A percentile compares a stretch with the other conserved stretches of the same genome.
Evolutionary conservation across 2,329 filamentous ascomycete genomes (phyloP).

Genomic region (Cladophialophora exuberans): DNA sequence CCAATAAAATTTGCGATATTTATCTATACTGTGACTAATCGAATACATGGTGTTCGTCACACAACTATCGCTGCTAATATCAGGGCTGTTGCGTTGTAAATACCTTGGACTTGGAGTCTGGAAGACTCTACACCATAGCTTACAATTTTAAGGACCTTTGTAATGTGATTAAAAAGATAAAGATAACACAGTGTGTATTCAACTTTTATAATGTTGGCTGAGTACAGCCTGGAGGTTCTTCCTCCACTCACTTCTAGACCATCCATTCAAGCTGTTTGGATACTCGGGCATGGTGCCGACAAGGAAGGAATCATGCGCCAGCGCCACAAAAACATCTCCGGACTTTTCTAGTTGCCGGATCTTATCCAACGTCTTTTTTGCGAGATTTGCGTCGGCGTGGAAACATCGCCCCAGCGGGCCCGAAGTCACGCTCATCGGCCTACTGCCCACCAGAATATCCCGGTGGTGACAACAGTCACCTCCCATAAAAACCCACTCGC

Average conservation of each 20-base stretch:
- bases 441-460: conserved; percentile 8
- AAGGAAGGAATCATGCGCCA: conserved; percentile 16
- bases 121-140: no score
- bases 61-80: no score
- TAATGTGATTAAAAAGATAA: no score
- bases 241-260: not conserved
- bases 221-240: not conserved
- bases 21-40: no score
- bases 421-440: conserved; percentile 14
- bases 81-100: no score
- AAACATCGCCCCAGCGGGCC: conserved; percentile 28
- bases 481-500: conserved; percentile 53
- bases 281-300: conserved; percentile 12
- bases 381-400: conserved; percentile 28
- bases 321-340: conserved; percentile 8
- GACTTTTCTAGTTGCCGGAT: conserved; percentile 26
- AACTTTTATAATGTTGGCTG: conserved; percentile 2
- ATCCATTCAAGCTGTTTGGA: conserved; percentile 3
- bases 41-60: no score
- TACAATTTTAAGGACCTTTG: no score
- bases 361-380: conserved; percentile 30
- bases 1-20: no score
- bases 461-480: conserved; percentile 50
- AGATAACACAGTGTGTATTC: no score
- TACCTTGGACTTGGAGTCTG: no score